A percentile compares a stretch with the other conserved stretches of the same genome.
phyloP scores from a whole-genome alignment of 805 yeast genomes.

The Scheffersomyces coipomensis region DNA sequence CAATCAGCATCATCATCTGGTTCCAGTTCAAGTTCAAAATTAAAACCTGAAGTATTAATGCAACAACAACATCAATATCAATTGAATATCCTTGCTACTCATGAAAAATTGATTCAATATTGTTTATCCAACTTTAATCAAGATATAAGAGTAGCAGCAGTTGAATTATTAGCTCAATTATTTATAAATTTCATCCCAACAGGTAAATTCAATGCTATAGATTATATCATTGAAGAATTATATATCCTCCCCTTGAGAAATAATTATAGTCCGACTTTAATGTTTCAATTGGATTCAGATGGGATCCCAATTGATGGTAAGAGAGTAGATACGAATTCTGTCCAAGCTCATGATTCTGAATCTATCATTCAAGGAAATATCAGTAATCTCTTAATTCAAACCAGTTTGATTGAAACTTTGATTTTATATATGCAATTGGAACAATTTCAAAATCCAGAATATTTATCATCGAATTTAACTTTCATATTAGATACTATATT shows the following conservation, averaged over 20 bases:
- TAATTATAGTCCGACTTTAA: slow-evolving; percentile 25
- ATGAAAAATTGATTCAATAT: slow-evolving; percentile 27
- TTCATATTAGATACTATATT: slow-evolving; percentile 29
- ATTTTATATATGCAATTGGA: slow-evolving; percentile 38
- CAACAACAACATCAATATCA: slow-evolving; percentile 39
- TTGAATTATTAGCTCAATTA: slow-evolving; percentile 32
- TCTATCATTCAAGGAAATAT: slow-evolving; percentile 18
- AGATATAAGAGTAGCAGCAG: slow-evolving; percentile 36
- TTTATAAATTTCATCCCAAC: slow-evolving; percentile 37
- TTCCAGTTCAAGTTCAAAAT: slow-evolving; percentile 34
- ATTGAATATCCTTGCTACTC: slow-evolving; percentile 20
- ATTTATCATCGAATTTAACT: slow-evolving; percentile 23
- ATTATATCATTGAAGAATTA: slow-evolving; percentile 28
- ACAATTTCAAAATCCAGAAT: slow-evolving; percentile 39
- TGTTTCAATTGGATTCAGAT: slow-evolving; percentile 16
- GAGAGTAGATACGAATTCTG: slow-evolving; percentile 19
- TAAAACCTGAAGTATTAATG: slow-evolving; percentile 44
- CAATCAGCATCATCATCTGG: slow-evolving; percentile 26
- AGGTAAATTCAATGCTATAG: slow-evolving; percentile 33
- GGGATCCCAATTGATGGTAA: slow-evolving; percentile 11
- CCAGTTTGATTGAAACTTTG: slow-evolving; percentile 31
- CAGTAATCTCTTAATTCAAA: slow-evolving; percentile 21
- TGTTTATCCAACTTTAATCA: slow-evolving; percentile 30
- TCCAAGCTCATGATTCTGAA: slow-evolving; percentile 24
- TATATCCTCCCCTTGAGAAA: slow-evolving; percentile 31